Percentiles rank a stretch among this genome's conserved stretches.
Evolutionary conservation across 1,139 yeast genomes (phyloP).

Genomic region (Magnusiomyces suaveolens): DNA sequence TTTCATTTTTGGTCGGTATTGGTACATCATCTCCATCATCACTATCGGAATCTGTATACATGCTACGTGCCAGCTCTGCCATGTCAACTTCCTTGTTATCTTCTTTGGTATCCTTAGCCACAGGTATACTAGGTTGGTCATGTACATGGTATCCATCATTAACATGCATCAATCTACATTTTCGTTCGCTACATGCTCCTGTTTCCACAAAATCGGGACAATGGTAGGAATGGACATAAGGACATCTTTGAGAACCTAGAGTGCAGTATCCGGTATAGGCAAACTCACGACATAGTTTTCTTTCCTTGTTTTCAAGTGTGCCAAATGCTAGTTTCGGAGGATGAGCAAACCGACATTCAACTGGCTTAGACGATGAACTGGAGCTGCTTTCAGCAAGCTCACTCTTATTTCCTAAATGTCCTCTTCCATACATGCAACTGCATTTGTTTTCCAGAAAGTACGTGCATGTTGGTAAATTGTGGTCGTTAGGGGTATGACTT

Average conservation of each 20-base stretch:
- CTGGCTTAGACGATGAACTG: not conserved
- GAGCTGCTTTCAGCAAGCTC: not conserved
- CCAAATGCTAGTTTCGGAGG: conserved; percentile 1
- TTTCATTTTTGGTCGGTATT: not conserved
- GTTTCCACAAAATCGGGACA: conserved; percentile 4
- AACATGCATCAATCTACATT: not conserved
- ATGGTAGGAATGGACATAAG: conserved; percentile 1
- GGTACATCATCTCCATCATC: not conserved
- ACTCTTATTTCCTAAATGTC: not conserved
- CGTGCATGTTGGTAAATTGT: conserved; percentile 1
- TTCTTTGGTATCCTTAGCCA: not conserved
- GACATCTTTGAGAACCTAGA: not conserved
- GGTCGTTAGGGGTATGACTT: conserved; percentile 3
- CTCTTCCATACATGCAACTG: conserved; percentile 1
- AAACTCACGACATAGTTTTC: not conserved
- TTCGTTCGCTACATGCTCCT: not conserved
- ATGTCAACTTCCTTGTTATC: not conserved
- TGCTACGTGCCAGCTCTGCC: not conserved
- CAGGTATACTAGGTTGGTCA: not conserved
- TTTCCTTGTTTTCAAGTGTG: not conserved
- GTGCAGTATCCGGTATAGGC: conserved; percentile 6
- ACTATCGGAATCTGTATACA: not conserved
- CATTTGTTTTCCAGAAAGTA: conserved; percentile 1
- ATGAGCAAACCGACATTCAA: not conserved
- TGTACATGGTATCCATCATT: not conserved